A percentile compares a stretch with the other conserved stretches of the same genome.
Conservation (phyloP, 2,329 filamentous ascomycete genomes). For the Nothophoma quercina region DNA sequence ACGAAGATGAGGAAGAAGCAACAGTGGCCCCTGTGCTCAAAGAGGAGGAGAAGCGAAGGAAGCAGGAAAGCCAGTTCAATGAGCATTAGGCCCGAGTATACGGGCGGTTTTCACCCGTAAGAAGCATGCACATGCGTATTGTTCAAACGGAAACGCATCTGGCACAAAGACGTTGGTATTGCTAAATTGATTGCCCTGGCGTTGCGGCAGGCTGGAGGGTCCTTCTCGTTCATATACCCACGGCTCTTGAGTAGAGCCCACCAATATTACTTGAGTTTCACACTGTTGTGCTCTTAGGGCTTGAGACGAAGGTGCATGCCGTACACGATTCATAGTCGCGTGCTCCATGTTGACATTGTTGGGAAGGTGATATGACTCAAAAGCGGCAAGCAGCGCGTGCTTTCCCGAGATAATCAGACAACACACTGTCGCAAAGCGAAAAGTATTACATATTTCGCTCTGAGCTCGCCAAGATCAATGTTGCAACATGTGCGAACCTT, state of each 20-base stretch:
- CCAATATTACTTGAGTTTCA: slow-evolving; percentile 15
- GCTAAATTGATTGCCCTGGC: slow-evolving; percentile 16
- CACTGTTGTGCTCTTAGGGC: background rate
- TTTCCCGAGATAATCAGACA: background rate
- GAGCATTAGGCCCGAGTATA: background rate
- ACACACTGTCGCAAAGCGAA: slow-evolving; percentile 2
- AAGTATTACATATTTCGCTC: background rate
- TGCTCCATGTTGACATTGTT: background rate
- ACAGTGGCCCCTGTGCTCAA: background rate
- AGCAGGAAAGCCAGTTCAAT: background rate
- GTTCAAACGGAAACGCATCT: too few relatives aligned
- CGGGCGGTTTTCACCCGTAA: too few relatives aligned
- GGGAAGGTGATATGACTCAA: slow-evolving; percentile 8
- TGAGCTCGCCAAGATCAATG: background rate
- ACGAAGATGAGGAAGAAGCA: slow-evolving; percentile 15
- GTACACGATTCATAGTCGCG: background rate
- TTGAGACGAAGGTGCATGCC: background rate
- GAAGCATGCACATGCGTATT: too few relatives aligned
- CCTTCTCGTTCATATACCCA: slow-evolving; percentile 19
- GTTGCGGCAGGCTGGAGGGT: slow-evolving; percentile 6
- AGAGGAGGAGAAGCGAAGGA: slow-evolving; percentile 11
- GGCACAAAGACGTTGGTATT: background rate
- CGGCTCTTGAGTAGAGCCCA: slow-evolving; percentile 7
- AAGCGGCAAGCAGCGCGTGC: slow-evolving; percentile 7
- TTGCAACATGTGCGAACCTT: background rate